Percentiles rank a stretch among this genome's conserved stretches.
Conservation (phyloP, 192 early-diverging fungal genomes). For the Coemansia sp. region DNA sequence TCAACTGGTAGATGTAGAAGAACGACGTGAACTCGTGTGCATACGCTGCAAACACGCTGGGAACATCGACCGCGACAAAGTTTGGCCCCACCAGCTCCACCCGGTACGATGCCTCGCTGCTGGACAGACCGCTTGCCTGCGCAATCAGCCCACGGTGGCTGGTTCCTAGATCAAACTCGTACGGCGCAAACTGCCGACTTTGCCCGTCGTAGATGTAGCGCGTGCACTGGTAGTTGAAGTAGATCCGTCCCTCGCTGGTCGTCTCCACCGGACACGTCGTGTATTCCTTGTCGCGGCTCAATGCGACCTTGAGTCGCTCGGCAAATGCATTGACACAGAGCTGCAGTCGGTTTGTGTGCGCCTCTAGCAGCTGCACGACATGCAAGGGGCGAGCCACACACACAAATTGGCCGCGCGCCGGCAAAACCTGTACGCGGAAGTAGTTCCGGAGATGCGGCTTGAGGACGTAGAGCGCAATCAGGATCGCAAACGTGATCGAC, state of each 20-base stretch:
- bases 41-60: constrained; percentile 45
- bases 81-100: constrained; percentile 60
- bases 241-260: constrained; percentile 20
- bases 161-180: constrained; percentile 55
- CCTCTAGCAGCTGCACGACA: constrained; percentile 50
- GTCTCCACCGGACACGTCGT: constrained; percentile 38
- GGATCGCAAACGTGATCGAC: constrained; percentile 43
- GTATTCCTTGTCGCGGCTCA: constrained; percentile 43
- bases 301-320: constrained; percentile 15
- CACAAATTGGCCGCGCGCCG: constrained; percentile 39
- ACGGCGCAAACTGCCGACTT: constrained; percentile 53
- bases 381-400: constrained; percentile 51
- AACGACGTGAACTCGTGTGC: constrained; percentile 56
- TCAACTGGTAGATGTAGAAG: constrained; percentile 60
- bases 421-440: constrained; percentile 56
- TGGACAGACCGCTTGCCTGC: constrained; percentile 48
- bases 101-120: constrained; percentile 50
- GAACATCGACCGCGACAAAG: constrained; percentile 52
- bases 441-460: constrained; percentile 56
- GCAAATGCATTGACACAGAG: constrained; percentile 36
- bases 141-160: constrained; percentile 47
- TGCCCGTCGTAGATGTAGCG: constrained; percentile 62
- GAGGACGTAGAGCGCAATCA: constrained; percentile 37
- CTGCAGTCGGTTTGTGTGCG: constrained; percentile 27
- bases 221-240: constrained; percentile 72